Conservation (phyloP, 495 filamentous ascomycete species). For the Penicillium diatomitis region DNA sequence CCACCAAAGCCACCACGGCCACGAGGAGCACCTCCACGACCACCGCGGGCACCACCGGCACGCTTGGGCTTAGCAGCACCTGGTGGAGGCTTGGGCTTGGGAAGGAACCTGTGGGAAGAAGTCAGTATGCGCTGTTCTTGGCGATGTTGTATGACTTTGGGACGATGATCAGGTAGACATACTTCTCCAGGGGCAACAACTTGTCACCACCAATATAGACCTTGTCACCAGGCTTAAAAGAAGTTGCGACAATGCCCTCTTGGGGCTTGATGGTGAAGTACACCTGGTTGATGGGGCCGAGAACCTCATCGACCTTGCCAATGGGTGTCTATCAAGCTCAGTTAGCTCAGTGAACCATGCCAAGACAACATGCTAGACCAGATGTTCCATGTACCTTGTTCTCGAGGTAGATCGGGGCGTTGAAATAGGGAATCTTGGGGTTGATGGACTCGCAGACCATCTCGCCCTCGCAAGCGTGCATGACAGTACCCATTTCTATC, state of each 20-base stretch:
- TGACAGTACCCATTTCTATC: constrained; percentile 81
- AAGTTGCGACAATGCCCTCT: constrained; percentile 87
- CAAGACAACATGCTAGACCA: neutral
- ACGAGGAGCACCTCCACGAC: constrained; percentile 34
- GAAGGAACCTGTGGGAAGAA: constrained; percentile 58
- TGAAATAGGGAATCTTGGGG: constrained; percentile 96
- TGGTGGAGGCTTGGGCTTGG: constrained; percentile 81
- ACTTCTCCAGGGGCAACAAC: constrained; percentile 84
- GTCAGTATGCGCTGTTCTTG: constrained; percentile 9
- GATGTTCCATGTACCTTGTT: constrained; percentile 61
- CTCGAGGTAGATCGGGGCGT: constrained; percentile 95
- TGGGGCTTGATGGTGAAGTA: constrained; percentile 97
- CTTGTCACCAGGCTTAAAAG: constrained; percentile 93
- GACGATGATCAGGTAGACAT: constrained; percentile 6
- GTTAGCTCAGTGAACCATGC: constrained; percentile 12
- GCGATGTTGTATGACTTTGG: neutral
- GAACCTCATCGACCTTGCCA: constrained; percentile 55
- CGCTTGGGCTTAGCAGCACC: constrained; percentile 51
- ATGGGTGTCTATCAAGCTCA: constrained; percentile 39
- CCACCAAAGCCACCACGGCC: constrained; percentile 24
- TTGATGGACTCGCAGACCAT: constrained; percentile 92
- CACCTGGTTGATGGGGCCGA: constrained; percentile 91
- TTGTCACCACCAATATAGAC: constrained; percentile 94
- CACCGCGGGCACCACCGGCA: constrained; percentile 47
- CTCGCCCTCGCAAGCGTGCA: constrained; percentile 93